Percentiles rank a stretch among this genome's conserved stretches.
Conservation (phyloP, 352 stramenopile species). For the Globisporangium megalacanthum region DNA sequence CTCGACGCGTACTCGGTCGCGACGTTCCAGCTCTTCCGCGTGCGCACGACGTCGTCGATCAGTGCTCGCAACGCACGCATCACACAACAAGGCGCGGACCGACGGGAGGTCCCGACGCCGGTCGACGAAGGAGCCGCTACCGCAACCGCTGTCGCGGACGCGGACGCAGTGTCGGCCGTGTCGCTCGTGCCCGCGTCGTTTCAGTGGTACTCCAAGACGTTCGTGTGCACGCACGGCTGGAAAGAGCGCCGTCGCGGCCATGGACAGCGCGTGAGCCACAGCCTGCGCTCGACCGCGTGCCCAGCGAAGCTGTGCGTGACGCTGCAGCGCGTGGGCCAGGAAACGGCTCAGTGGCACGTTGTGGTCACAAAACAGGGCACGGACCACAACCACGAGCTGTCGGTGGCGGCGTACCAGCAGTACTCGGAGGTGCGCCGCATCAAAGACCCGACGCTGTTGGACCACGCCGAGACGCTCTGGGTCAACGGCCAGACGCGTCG, state of each 20-base stretch:
- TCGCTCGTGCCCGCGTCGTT: conserved; percentile 48
- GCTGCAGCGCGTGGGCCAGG: conserved; percentile 38
- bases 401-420: conserved; percentile 43
- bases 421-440: conserved; percentile 69
- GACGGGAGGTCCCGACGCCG: conserved; percentile 8
- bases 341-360: conserved; percentile 41
- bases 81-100: conserved; percentile 34
- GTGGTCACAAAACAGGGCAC: conserved; percentile 66
- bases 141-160: no score
- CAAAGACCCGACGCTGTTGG: conserved; percentile 51
- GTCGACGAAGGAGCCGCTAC: not conserved
- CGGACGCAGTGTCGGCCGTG: not conserved
- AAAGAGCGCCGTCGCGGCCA: conserved; percentile 63
- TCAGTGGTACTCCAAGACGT: conserved; percentile 81
- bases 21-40: conserved; percentile 66
- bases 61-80: conserved; percentile 56
- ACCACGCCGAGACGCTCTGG: conserved; percentile 57
- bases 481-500: conserved; percentile 43
- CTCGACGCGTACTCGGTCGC: conserved; percentile 51
- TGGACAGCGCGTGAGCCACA: conserved; percentile 68
- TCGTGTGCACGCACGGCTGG: conserved; percentile 74
- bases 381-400: conserved; percentile 75
- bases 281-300: conserved; percentile 54
- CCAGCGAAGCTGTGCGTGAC: conserved; percentile 68
- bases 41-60: conserved; percentile 73